These are phyloP conservation scores for Chondrostereum purpureum DNA, from an alignment of 1,284 basidiomycete genomes.

Conservation along the genomic window DNA sequence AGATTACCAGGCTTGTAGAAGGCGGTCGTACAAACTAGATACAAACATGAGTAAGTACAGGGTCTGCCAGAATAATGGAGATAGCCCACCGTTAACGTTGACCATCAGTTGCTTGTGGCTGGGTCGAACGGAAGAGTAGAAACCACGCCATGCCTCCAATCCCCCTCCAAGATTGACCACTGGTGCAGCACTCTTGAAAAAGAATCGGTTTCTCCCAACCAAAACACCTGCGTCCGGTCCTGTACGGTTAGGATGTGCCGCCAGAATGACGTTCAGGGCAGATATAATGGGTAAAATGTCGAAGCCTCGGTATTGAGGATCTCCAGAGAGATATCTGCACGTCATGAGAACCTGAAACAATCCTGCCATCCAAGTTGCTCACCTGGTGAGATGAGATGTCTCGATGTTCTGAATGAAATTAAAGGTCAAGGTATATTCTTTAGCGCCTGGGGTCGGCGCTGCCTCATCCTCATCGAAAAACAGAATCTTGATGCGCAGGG, in stretches of 20 bases:
- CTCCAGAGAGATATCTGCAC: constrained; percentile 53
- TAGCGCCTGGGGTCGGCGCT: constrained; percentile 36
- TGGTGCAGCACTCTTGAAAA: constrained; percentile 49
- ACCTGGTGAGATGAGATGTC: constrained; percentile 51
- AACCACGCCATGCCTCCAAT: constrained; percentile 65
- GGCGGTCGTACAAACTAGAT: constrained; percentile 61
- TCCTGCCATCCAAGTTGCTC: constrained; percentile 14
- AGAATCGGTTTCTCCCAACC: constrained; percentile 72
- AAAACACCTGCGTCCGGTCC: constrained; percentile 52
- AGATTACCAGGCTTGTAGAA: constrained; percentile 66
- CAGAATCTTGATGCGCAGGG: constrained; percentile 46
- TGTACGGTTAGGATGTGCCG: constrained; percentile 52
- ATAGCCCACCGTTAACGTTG: constrained; percentile 55
- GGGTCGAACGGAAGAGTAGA: constrained; percentile 71
- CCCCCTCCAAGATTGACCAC: constrained; percentile 50
- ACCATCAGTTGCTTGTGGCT: constrained; percentile 69
- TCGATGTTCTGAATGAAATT: constrained; percentile 54
- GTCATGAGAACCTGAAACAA: constrained; percentile 9
- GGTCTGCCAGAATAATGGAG: constrained; percentile 2
- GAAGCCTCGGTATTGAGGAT: constrained; percentile 51
- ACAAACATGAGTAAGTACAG: constrained; percentile 2
- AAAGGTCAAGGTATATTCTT: constrained; percentile 59
- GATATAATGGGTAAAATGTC: constrained; percentile 66
- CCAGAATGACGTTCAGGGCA: constrained; percentile 66
- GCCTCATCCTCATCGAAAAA: constrained; percentile 64